These are phyloP conservation scores for Blastosporella zonata DNA, from an alignment of 1,284 basidiomycete species.

Conservation along the genomic window DNA sequence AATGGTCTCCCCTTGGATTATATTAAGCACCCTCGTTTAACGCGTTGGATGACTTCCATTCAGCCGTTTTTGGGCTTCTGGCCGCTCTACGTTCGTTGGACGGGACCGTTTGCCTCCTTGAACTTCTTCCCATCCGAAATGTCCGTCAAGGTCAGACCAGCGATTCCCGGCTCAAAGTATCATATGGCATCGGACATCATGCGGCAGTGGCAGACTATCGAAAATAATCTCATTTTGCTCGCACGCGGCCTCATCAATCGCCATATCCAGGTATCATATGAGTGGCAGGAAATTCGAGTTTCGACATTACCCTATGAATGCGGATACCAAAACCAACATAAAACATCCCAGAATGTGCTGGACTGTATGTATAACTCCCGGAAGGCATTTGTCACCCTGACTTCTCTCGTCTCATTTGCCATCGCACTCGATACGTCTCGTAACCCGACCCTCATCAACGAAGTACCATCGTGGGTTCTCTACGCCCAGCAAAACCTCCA, in stretches of 20 bases:
- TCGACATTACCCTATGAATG: background rate
- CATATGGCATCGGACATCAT: background rate
- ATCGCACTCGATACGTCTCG: conserved; percentile 1
- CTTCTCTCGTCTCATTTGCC: background rate
- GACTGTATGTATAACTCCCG: background rate
- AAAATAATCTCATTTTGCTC: background rate
- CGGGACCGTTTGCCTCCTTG: background rate
- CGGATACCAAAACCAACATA: background rate
- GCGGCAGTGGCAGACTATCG: background rate
- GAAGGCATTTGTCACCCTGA: background rate
- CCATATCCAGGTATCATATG: background rate
- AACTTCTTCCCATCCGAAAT: background rate
- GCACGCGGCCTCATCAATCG: background rate
- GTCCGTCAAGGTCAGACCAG: too few relatives aligned
- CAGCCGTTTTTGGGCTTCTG: background rate
- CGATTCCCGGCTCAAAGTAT: background rate
- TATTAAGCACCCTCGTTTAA: background rate
- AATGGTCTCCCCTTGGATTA: background rate
- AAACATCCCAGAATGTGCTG: background rate
- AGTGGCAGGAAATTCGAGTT: background rate
- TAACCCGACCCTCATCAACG: background rate
- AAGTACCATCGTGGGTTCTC: background rate
- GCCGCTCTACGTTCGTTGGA: background rate
- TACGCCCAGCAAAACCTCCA: background rate
- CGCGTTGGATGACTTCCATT: background rate